Evolutionary conservation across 2,329 filamentous ascomycete species (phyloP).

Genomic region (Paracoccidioides brasiliensis): DNA sequence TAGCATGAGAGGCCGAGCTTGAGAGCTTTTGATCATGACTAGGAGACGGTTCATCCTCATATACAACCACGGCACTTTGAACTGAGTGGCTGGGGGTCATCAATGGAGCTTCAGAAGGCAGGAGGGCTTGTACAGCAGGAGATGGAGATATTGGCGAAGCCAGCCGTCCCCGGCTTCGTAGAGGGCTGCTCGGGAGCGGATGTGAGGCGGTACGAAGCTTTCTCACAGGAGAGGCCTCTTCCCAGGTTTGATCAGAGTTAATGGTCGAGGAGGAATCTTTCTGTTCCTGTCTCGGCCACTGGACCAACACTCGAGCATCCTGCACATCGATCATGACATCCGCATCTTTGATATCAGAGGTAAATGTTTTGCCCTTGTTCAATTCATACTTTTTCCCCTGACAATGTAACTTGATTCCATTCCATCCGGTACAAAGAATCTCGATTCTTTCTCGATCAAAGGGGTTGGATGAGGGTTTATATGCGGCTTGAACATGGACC

Average conservation of each 20-base stretch:
- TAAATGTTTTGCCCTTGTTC: conserved; percentile 76
- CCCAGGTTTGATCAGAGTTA: conserved; percentile 58
- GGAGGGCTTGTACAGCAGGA: conserved; percentile 38
- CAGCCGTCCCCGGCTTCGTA: conserved; percentile 48
- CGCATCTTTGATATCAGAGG: conserved; percentile 71
- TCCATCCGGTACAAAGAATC: conserved; percentile 89
- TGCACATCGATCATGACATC: conserved; percentile 95
- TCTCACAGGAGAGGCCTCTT: conserved; percentile 41
- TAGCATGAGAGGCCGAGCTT: conserved; percentile 20
- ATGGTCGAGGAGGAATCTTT: conserved; percentile 38
- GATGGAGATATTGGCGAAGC: conserved; percentile 67
- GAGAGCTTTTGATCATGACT: conserved; percentile 29
- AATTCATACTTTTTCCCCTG: conserved; percentile 77
- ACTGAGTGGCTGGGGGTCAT: conserved; percentile 32
- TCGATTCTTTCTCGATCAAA: conserved; percentile 68
- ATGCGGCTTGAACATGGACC: conserved; percentile 80
- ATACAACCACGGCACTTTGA: conserved; percentile 45
- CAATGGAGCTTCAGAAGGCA: conserved; percentile 30
- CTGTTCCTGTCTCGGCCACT: conserved; percentile 59
- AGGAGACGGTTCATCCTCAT: conserved; percentile 55
- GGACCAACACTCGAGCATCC: conserved; percentile 75
- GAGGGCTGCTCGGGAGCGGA: conserved; percentile 31
- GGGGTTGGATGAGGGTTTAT: conserved; percentile 54
- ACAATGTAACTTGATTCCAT: conserved; percentile 85
- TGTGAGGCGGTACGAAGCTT: conserved; percentile 14